phyloP scores from a whole-genome alignment of 2,329 filamentous ascomycete genomes.

The Onygenales sp. region DNA sequence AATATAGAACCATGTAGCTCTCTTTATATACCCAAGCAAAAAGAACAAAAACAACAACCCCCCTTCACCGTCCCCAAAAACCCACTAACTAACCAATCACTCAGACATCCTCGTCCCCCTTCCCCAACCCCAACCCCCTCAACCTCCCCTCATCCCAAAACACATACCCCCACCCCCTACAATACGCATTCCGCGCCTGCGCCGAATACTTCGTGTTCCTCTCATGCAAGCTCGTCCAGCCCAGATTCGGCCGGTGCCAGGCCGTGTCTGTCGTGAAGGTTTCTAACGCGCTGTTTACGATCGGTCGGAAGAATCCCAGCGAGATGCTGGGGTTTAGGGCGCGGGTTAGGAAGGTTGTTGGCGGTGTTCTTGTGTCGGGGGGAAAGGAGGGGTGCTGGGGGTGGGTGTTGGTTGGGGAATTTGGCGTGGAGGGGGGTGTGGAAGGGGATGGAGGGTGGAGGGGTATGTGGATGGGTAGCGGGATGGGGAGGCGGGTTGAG shows the following conservation, averaged over 20 bases:
- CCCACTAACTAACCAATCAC: too few species aligned
- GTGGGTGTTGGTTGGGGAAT: not conserved
- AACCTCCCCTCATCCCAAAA: slow-evolving; percentile 1
- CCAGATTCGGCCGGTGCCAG: not conserved
- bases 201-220: not conserved
- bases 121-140: not conserved
- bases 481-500: not conserved
- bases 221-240: not conserved
- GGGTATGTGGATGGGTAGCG: not conserved
- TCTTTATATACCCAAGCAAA: too few species aligned
- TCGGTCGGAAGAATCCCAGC: not conserved
- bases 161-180: not conserved
- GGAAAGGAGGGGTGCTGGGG: not conserved
- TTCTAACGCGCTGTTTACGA: not conserved
- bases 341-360: not conserved
- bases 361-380: not conserved
- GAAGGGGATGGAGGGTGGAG: not conserved
- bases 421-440: not conserved
- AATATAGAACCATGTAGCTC: too few species aligned
- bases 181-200: not conserved
- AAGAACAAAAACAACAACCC: too few species aligned
- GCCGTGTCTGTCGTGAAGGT: not conserved
- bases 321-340: not conserved
- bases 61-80: not conserved
- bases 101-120: not conserved